Conservation (phyloP, 179 eudicot species). For the Drosera spatulata region DNA sequence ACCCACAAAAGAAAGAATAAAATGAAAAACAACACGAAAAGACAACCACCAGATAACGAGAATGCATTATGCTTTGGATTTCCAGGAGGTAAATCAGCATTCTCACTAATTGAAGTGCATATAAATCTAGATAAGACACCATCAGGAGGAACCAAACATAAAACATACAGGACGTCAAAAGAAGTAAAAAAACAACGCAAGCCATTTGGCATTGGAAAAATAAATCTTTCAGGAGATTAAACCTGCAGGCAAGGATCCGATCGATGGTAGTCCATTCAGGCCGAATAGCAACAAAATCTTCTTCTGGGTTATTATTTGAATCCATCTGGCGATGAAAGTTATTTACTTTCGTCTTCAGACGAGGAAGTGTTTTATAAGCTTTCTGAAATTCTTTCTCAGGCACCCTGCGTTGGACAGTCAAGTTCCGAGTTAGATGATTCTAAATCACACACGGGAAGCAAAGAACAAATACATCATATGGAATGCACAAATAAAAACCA, state of each 20-base stretch:
- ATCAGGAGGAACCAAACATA: neutral
- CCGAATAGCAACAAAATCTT: conserved; percentile 75
- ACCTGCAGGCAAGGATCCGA: conserved; percentile 96
- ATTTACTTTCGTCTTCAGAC: conserved; percentile 79
- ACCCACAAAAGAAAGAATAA: too few species aligned
- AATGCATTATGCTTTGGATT: too few species aligned
- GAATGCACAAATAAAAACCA: neutral
- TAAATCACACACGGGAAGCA: neutral
- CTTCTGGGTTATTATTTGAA: conserved; percentile 47
- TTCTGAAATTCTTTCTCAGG: conserved; percentile 79
- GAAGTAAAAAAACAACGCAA: neutral
- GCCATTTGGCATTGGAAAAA: neutral
- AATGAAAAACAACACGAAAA: too few species aligned
- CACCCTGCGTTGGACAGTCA: conserved; percentile 38
- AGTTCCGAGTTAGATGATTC: neutral
- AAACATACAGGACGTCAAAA: neutral
- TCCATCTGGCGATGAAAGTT: conserved; percentile 74
- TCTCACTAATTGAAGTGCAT: too few species aligned
- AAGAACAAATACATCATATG: neutral
- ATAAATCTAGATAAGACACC: neutral
- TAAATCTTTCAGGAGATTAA: conserved; percentile 6
- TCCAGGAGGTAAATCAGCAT: too few species aligned
- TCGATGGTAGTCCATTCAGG: conserved; percentile 98
- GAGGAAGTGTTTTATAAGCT: conserved; percentile 84
- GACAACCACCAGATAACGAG: too few species aligned